Base-by-base conservation (phyloP, 2,329 filamentous ascomycete genomes). In the Blumeriella jaapii region DNA sequence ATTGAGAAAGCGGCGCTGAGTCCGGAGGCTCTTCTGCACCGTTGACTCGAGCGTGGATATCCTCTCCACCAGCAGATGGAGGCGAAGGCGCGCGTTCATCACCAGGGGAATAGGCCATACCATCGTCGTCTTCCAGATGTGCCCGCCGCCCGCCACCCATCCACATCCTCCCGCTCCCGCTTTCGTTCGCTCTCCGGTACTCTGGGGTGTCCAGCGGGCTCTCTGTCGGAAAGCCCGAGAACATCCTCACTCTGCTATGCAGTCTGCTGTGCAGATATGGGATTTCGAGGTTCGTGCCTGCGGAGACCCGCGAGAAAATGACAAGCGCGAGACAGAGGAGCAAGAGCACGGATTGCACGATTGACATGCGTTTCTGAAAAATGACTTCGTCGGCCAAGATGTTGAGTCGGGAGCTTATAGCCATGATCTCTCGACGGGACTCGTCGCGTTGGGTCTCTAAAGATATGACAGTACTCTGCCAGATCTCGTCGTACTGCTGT, bases 401-500 rank as follows among this genome's bases (percentile, higher is more conserved):
- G 39, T 82, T 87, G 25, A 98, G 71, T 15, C 91, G 74, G 6
- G 76, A 65, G 50, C 78, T 83, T 34, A 96, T 68, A 3, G 87
- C 87, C 26, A 86, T 68, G 41, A 93, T 79, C 54, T 96, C 87
- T 36, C 76, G 71, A 52, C 87, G 76, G 11, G 83, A 83, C 48
- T 85, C 78, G 53, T 93, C 82, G 26, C 85, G 78, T 57, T 95
- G 89, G 26, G 77, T 78, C 55, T 95, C 86, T 10, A 96, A 72
- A 18, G 93, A 87, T 36, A 94, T 78, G 14, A 95, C 80, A 8
- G 93, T 95, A 13, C 82, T 89, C 59, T 94, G 87, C 87, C 89
- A 96, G 9, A 96, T 77, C 53, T 95, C 84, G 54, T 96, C 89
- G 57, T 96, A 96, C 56, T 95, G 82, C 39, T 78, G 74, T 34